Base-by-base conservation (phyloP, 306 rosid species). In the Spatholobus suberectus region DNA sequence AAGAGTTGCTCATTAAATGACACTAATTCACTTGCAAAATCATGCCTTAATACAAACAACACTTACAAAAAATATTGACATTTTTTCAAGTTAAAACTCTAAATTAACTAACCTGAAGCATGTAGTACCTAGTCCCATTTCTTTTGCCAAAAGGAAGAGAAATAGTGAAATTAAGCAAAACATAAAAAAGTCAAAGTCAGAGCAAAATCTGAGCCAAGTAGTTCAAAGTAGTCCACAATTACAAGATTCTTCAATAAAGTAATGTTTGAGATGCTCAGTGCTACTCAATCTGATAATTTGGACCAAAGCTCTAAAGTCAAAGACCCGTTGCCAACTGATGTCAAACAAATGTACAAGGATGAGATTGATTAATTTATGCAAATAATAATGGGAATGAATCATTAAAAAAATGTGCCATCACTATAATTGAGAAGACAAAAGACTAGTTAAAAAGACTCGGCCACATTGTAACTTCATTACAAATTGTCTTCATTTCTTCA, bases 191-290 rank as follows among this genome's bases (percentile, higher is more conserved):
- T 62, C 76, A 80, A 88, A 47, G 81, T 62, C 79, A 83, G 88
- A 49, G 83, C 88, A 35, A 93, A 85, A 65, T 80, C 81, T 32
- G 90, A 88, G 57, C 84, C 86, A 47, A 71, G 87, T 82, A 94
- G 90, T 68, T 84, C 98, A 58, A 95, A 92, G 85, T 97, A 95
- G 86, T 65, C 87, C 68, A 87, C 85, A 1, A 92, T 93, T 71
- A 95, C 97, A 70, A 93, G 55, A 24, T 95, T 92, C 83, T 95
- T 93, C 73, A 35, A 84, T 66, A 95, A 93, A 92, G 87, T 49
- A 78, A 74, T 49, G 70, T 86, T 89, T 15, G 73, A 26, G 75
- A 77, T 49, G 57, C 85, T 90, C 38, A 77, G 63, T 55, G 87
- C 59, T 85, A 77, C 85, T 75, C 85, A 86, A 75, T 51, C 86